These are phyloP conservation scores for Isoetes taiwanensis DNA, from an alignment of 75 land plant species.

Conservation along the genomic window DNA sequence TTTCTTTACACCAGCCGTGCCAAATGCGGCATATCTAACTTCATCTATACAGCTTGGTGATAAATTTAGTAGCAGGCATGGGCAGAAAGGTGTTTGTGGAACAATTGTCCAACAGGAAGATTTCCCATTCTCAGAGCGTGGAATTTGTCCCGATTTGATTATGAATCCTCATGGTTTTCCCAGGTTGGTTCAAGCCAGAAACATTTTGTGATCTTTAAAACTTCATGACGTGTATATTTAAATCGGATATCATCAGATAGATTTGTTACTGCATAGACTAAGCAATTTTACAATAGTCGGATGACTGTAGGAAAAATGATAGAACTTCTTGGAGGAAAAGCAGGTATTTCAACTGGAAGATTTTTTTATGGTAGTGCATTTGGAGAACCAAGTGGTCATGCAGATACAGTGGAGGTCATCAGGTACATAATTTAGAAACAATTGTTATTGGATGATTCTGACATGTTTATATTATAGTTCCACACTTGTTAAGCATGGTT, in stretches of 20 bases:
- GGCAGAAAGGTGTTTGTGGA: conserved; percentile 98
- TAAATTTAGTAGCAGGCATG: conserved; percentile 98
- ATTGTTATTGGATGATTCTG: neutral
- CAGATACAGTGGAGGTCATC: conserved; percentile 84
- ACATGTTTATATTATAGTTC: conserved; percentile 29
- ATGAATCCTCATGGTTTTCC: conserved; percentile 99
- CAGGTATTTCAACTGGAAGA: conserved; percentile 85
- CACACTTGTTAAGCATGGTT: conserved; percentile 82
- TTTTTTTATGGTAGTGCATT: conserved; percentile 99
- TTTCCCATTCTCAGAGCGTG: conserved; percentile 92
- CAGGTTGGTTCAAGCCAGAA: conserved; percentile 63
- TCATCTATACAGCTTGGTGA: conserved; percentile 58
- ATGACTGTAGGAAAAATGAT: conserved; percentile 99
- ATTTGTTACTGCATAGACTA: too few relatives aligned
- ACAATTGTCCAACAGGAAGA: conserved; percentile 91
- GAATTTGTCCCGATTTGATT: conserved; percentile 95
- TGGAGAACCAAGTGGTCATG: conserved; percentile 99
- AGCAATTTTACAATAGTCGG: too few relatives aligned
- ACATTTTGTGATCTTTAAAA: too few relatives aligned
- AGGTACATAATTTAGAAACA: conserved; percentile 30
- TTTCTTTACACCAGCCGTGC: too few relatives aligned
- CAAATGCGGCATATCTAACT: too few relatives aligned
- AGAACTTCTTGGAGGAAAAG: conserved; percentile 94
- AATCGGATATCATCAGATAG: too few relatives aligned
- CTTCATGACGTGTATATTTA: too few relatives aligned